A percentile compares a stretch with the other conserved stretches of the same genome.
Evolutionary conservation across 2,329 filamentous ascomycete genomes (phyloP).

Genomic region (Colletotrichum sublineola): DNA sequence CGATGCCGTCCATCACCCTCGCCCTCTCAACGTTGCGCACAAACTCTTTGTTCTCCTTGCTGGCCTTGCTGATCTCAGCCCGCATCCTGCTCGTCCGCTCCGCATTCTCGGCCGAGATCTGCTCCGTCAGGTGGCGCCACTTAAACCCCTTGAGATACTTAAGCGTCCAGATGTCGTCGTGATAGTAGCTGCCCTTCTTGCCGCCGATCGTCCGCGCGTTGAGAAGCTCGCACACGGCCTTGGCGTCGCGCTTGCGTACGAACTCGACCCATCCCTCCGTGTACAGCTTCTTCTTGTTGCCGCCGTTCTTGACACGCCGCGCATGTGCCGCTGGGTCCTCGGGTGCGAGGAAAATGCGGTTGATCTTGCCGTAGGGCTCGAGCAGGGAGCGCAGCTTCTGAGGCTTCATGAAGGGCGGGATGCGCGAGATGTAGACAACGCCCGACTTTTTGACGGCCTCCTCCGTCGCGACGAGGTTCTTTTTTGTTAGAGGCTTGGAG

Average conservation of each 20-base stretch:
- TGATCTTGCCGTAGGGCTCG: slow-evolving; percentile 80
- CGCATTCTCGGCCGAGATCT: slow-evolving; percentile 85
- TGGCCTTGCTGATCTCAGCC: slow-evolving; percentile 81
- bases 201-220: slow-evolving; percentile 85
- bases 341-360: slow-evolving; percentile 83
- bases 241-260: slow-evolving; percentile 79
- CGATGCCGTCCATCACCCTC: slow-evolving; percentile 84
- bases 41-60: slow-evolving; percentile 85
- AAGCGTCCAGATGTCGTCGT: slow-evolving; percentile 89
- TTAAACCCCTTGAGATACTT: slow-evolving; percentile 88
- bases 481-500: slow-evolving; percentile 70
- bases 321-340: slow-evolving; percentile 77
- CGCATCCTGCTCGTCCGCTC: slow-evolving; percentile 81
- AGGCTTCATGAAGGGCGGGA: slow-evolving; percentile 92
- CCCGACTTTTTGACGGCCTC: slow-evolving; percentile 79
- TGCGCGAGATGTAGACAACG: slow-evolving; percentile 85
- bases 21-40: slow-evolving; percentile 82
- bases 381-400: slow-evolving; percentile 81
- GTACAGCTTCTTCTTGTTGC: slow-evolving; percentile 87
- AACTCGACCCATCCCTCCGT: slow-evolving; percentile 92
- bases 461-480: slow-evolving; percentile 76
- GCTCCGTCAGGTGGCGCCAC: slow-evolving; percentile 81
- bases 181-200: slow-evolving; percentile 86
- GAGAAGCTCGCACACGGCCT: slow-evolving; percentile 79
- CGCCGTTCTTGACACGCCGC: slow-evolving; percentile 77